Evolutionary conservation across 169 alveolate species (phyloP).

Genomic region (Eimeria necatrix): DNA sequence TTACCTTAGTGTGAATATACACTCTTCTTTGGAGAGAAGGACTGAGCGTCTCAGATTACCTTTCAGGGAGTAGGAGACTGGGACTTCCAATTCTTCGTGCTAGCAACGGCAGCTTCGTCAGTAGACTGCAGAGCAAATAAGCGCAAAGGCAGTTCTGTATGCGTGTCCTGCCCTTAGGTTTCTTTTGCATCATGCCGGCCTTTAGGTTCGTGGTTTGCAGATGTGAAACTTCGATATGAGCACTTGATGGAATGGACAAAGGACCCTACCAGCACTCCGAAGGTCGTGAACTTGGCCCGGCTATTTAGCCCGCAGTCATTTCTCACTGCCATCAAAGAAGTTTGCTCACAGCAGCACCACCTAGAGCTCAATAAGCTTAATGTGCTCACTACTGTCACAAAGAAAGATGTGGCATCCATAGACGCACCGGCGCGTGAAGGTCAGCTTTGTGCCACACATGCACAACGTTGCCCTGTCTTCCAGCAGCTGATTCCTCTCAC

Average conservation of each 20-base stretch:
- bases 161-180: conserved; percentile 70
- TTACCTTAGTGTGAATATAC: too few relatives aligned
- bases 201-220: conserved; percentile 95
- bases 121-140: not conserved
- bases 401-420: conserved; percentile 92
- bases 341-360: conserved; percentile 94
- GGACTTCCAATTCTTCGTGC: too few relatives aligned
- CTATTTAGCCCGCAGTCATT: conserved; percentile 97
- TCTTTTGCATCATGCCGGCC: conserved; percentile 96
- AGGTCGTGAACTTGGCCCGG: conserved; percentile 92
- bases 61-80: too few relatives aligned
- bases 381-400: conserved; percentile 96
- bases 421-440: conserved; percentile 95
- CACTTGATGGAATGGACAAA: conserved; percentile 95
- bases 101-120: too few relatives aligned
- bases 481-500: too few relatives aligned
- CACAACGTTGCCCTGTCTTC: too few relatives aligned
- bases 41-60: too few relatives aligned
- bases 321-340: conserved; percentile 98
- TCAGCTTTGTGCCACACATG: not conserved
- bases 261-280: conserved; percentile 95
- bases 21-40: too few relatives aligned
- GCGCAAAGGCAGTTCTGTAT: not conserved
- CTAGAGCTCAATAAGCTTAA: conserved; percentile 95
- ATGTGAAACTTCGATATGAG: conserved; percentile 94